Percentiles rank a stretch among this genome's conserved stretches.
Evolutionary conservation across 805 yeast genomes (phyloP).

Genomic region (Ogataea sp.): DNA sequence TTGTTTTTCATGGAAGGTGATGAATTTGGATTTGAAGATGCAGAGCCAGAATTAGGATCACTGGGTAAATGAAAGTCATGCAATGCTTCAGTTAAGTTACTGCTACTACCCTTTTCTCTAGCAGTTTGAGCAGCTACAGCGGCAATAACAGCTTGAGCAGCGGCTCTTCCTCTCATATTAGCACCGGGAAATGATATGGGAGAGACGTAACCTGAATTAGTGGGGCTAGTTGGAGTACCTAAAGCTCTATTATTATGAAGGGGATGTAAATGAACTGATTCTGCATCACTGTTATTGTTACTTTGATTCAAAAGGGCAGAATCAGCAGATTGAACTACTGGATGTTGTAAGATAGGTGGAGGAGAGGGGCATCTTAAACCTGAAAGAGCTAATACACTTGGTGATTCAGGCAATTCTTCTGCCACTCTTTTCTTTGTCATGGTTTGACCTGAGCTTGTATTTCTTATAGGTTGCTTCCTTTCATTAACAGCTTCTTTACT

Average conservation of each 20-base stretch:
- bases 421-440: slow-evolving; percentile 2
- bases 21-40: slow-evolving; percentile 1
- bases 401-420: slow-evolving; percentile 25
- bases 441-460: background rate
- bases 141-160: slow-evolving; percentile 30
- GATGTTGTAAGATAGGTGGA: slow-evolving; percentile 51
- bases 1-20: slow-evolving; percentile 53
- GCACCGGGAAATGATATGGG: slow-evolving; percentile 5
- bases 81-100: slow-evolving; percentile 19
- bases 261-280: no score
- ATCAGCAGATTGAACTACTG: slow-evolving; percentile 14
- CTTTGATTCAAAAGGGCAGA: slow-evolving; percentile 13
- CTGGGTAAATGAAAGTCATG: slow-evolving; percentile 3
- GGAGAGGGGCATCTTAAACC: slow-evolving; percentile 62
- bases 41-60: background rate
- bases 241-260: slow-evolving; percentile 1
- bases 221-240: background rate
- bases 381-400: slow-evolving; percentile 50
- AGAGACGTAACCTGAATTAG: background rate
- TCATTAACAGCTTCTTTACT: no score
- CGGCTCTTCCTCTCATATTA: slow-evolving; percentile 25
- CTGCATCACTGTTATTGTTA: slow-evolving; percentile 10
- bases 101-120: slow-evolving; percentile 12
- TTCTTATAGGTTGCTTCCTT: no score
- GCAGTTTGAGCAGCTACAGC: slow-evolving; percentile 33